Evolutionary conservation across 257 asterid genomes (phyloP), one percentile per base, ranked within the genome.

Genomic region (Ilex asprella): DNA sequence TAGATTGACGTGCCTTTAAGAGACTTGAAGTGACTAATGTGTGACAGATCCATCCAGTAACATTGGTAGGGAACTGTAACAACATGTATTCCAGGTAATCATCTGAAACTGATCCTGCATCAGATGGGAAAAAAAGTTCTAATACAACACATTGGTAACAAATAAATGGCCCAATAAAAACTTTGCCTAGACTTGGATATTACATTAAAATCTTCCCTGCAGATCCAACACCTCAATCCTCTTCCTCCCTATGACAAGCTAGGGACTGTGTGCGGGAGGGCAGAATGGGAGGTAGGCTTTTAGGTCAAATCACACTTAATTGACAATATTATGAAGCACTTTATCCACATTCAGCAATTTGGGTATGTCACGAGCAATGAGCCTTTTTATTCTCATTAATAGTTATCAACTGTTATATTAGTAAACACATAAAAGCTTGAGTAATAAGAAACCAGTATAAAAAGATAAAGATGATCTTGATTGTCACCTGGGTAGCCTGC

Each of bases 21-120:
- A 92, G 99, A 79, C 91, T 89, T 53, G 99, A 92, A 53, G 97
- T 89, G 71, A 92, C 97, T 83, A 89, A 71, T 7, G 97, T 85
- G 69, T 84, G 91, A 72, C 99, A 89, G 73, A 92, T 92, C 99
- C 99, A 92, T 39, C 92, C 99, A 0, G 99, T 92, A 30, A 92
- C 91, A 75, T 92, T 89, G 66, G 99, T 92, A 50, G 99, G 99
- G 72, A 89, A 86, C 83, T 86, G 96, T 68, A 85, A 89, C 86
- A 89, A 74, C 76, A 92, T 86, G 80, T 89, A 89, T 51, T 81
- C 91, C 88, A 92, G 84, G 81, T 92, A 92, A 79, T 92, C 99
- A 62, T 86, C 94, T 35, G 99, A 86, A 61, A 92, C 96, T 56
- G 96, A 84, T 61, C 81, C 99, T 92, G 89, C 81, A 81, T 27